A percentile compares a stretch with the other conserved stretches of the same genome.
Evolutionary conservation across 345 rosid genomes (phyloP).

Genomic region (Hibiscus syriacus): DNA sequence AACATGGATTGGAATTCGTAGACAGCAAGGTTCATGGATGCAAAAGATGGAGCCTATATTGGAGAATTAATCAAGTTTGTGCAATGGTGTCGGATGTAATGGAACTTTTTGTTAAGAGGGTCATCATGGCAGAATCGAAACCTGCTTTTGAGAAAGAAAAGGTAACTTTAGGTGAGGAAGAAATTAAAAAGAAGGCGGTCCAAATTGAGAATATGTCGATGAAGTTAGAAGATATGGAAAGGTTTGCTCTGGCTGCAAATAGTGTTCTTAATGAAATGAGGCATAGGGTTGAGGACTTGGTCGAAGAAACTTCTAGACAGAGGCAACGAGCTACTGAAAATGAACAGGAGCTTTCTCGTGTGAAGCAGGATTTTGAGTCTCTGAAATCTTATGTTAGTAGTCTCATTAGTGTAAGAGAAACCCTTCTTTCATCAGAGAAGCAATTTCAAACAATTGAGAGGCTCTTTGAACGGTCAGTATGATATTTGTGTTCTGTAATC

Average conservation of each 20-base stretch:
- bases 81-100: slow-evolving; percentile 58
- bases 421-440: slow-evolving; percentile 66
- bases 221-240: slow-evolving; percentile 73
- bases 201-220: slow-evolving; percentile 65
- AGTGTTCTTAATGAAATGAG: slow-evolving; percentile 56
- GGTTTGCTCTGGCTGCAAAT: slow-evolving; percentile 55
- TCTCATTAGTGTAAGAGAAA: slow-evolving; percentile 71
- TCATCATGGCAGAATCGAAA: slow-evolving; percentile 69
- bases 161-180: slow-evolving; percentile 56
- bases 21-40: slow-evolving; percentile 38
- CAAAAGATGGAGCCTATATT: slow-evolving; percentile 45
- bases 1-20: slow-evolving; percentile 34
- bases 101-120: slow-evolving; percentile 74
- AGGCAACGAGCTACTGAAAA: slow-evolving; percentile 74
- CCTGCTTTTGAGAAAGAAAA: slow-evolving; percentile 66
- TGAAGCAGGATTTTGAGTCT: slow-evolving; percentile 82
- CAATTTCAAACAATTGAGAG: slow-evolving; percentile 75
- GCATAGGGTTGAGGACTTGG: slow-evolving; percentile 71
- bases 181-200: slow-evolving; percentile 50
- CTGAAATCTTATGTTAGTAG: slow-evolving; percentile 64
- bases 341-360: slow-evolving; percentile 81
- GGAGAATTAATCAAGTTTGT: slow-evolving; percentile 57
- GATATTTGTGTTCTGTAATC: slow-evolving; percentile 8
- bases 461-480: slow-evolving; percentile 73
- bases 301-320: slow-evolving; percentile 75